Evolutionary conservation across 2,329 filamentous ascomycete genomes (phyloP).

Genomic region (Aaosphaeria arxii): DNA sequence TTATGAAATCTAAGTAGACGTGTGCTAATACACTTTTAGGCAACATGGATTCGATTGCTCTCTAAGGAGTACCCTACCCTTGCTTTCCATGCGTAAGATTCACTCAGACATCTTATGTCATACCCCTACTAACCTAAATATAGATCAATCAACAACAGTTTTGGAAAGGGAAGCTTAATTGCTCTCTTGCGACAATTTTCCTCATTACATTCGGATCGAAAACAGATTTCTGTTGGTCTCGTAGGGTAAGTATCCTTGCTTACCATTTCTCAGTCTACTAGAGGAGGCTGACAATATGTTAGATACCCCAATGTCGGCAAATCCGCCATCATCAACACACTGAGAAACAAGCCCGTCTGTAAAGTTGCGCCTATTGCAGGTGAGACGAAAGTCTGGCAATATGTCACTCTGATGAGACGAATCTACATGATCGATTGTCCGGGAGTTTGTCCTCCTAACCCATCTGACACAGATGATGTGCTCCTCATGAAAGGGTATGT

Average conservation of each 20-base stretch:
- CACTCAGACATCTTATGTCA: no score
- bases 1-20: conserved; percentile 4
- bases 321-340: conserved; percentile 93
- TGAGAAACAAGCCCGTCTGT: conserved; percentile 91
- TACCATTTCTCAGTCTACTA: no score
- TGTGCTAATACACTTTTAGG: conserved; percentile 51
- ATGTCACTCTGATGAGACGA: conserved; percentile 90
- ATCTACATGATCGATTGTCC: conserved; percentile 97
- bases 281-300: no score
- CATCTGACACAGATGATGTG: conserved; percentile 78
- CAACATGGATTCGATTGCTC: conserved; percentile 84
- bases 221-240: conserved; percentile 90
- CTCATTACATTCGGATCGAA: conserved; percentile 80
- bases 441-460: conserved; percentile 88
- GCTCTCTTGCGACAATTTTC: conserved; percentile 88
- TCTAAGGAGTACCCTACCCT: conserved; percentile 92
- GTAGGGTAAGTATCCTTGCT: conserved; percentile 59
- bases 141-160: conserved; percentile 82
- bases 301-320: conserved; percentile 81
- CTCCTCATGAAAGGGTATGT: conserved; percentile 72
- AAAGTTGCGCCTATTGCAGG: conserved; percentile 91
- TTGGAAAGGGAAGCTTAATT: conserved; percentile 93
- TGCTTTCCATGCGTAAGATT: conserved; percentile 72
- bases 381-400: conserved; percentile 96
- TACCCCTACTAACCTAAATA: no score